phyloP scores from a whole-genome alignment of 306 rosid species.

The Glycine tomentella region DNA sequence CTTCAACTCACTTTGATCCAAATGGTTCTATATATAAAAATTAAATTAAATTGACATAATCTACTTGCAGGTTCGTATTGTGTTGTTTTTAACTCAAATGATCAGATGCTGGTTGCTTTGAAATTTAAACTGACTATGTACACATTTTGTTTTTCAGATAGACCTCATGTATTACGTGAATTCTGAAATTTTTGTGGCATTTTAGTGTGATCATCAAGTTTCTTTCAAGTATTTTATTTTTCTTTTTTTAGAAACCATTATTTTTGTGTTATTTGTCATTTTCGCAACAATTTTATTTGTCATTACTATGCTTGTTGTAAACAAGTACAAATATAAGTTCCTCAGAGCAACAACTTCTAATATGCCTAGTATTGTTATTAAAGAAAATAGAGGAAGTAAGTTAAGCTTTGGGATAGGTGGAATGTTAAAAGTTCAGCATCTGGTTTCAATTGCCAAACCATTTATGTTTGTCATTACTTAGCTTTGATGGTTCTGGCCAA shows the following conservation, averaged over 20 bases:
- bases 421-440: conserved; percentile 91
- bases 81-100: conserved; percentile 32
- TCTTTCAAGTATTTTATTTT: conserved; percentile 66
- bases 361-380: no score
- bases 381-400: conserved; percentile 74
- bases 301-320: conserved; percentile 29
- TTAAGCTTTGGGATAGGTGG: conserved; percentile 93
- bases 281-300: conserved; percentile 17
- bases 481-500: no score
- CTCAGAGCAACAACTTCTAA: no score
- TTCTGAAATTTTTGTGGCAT: conserved; percentile 82
- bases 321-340: conserved; percentile 38
- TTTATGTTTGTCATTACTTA: not conserved
- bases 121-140: conserved; percentile 9
- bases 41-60: no score
- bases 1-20: not conserved
- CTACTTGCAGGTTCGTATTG: conserved; percentile 48
- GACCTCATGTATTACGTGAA: conserved; percentile 81
- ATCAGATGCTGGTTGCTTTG: not conserved
- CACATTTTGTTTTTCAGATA: conserved; percentile 58
- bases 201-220: conserved; percentile 75
- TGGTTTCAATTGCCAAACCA: conserved; percentile 78
- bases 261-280: conserved; percentile 20
- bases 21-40: no score
- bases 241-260: not conserved